Evolutionary conservation across 345 rosid species (phyloP), one percentile per base, ranked within the genome.

Genomic region (Eucalyptus dawsonii): DNA sequence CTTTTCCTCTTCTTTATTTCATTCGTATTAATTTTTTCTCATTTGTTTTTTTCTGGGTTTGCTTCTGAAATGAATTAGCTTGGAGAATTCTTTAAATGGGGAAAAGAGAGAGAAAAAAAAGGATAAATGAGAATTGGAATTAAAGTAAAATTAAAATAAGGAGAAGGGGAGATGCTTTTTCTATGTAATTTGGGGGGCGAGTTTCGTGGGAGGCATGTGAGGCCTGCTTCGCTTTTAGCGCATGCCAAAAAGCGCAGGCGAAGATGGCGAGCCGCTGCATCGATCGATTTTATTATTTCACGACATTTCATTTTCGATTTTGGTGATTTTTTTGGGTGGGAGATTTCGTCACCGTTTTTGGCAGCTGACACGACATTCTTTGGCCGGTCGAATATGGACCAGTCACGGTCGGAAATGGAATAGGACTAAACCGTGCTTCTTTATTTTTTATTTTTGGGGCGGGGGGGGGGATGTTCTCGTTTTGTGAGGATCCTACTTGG

Each of bases 151-250:
- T 19, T 65, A n/a, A 65, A 65, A n/a, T 29, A 21, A 76, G 83
- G 83, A 11, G 83, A 76, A 37, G 83, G 83, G 27, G 14, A 11
- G 83, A 6, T 76, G 83, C 83, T 50, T 76, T 76, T 31, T 13
- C 45, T 87, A 19, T 31, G 69, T 9, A 12, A 10, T 89, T 49
- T 47, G 4, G 56, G 14, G 10, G 17, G 88, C 22, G 44, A 17
- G 13, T 34, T 86, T n/a, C 51, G 91, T 91, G 95, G 92, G 60
- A 49, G 92, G 93, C 96, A 95, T 94, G 95, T 93, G 95, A 90
- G 86, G 29, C 44, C 25, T 60, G 60, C 96, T 94, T 94, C 94
- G 92, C 69, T 42, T 76, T 76, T 40, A 12, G 47, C 91, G 95
- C 96, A 89, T 94, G 96, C 95, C 80, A 67, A 93, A 92, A 94